Conservation (phyloP, 257 asterid species). For the Hygrophila difformis region DNA sequence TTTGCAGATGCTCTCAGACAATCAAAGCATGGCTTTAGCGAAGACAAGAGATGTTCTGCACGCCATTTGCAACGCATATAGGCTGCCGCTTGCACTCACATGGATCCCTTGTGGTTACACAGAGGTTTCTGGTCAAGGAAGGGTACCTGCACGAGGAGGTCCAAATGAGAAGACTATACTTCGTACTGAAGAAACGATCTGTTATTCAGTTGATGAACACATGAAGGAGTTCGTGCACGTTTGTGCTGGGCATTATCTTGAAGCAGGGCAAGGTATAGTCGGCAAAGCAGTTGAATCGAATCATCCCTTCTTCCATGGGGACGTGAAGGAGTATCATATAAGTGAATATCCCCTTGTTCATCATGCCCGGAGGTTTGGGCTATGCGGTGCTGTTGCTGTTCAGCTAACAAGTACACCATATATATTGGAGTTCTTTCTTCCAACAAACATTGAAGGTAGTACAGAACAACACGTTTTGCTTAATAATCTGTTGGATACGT, state of each 20-base stretch:
- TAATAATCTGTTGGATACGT: conserved; percentile 39
- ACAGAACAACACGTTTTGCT: conserved; percentile 47
- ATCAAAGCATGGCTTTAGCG: conserved; percentile 44
- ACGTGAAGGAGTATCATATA: conserved; percentile 54
- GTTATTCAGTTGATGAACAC: conserved; percentile 31
- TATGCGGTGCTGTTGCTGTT: conserved; percentile 62
- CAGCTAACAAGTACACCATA: conserved; percentile 52
- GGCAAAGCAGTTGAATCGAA: conserved; percentile 77
- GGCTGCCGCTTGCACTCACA: conserved; percentile 60
- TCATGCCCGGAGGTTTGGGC: conserved; percentile 66
- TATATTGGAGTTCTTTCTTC: conserved; percentile 70
- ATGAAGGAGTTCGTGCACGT: conserved; percentile 64
- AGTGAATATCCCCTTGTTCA: conserved; percentile 75
- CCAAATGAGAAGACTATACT: conserved; percentile 24
- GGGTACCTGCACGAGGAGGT: conserved; percentile 1
- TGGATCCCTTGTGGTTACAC: conserved; percentile 51
- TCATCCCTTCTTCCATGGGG: conserved; percentile 46
- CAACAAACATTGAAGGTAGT: conserved; percentile 30
- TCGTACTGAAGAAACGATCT: conserved; percentile 39
- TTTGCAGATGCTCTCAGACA: conserved; percentile 43
- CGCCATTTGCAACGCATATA: conserved; percentile 52
- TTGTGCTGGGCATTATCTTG: conserved; percentile 51
- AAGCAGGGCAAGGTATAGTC: conserved; percentile 63
- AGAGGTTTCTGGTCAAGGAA: conserved; percentile 16
- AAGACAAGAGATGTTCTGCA: conserved; percentile 53